Evolutionary conservation across 1,139 yeast species (phyloP).

Genomic region (Candida freyschussii): DNA sequence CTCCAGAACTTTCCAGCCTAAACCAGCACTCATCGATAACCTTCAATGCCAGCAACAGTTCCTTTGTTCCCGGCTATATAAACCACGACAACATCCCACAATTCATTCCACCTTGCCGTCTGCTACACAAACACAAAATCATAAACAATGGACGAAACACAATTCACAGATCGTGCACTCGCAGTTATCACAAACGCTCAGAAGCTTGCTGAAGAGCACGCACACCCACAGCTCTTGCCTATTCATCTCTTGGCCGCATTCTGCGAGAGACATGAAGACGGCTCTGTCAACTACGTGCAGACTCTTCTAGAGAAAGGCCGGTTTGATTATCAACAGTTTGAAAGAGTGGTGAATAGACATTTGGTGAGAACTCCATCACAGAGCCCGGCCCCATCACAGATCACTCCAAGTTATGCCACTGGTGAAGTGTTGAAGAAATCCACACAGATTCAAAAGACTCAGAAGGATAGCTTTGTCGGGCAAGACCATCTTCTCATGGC

Average conservation of each 20-base stretch:
- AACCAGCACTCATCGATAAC: neutral
- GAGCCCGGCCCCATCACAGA: conserved; percentile 76
- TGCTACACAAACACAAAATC: conserved; percentile 1
- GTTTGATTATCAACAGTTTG: conserved; percentile 79
- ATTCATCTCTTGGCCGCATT: conserved; percentile 89
- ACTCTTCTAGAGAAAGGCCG: conserved; percentile 86
- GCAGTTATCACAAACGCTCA: conserved; percentile 74
- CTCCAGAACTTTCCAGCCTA: conserved; percentile 8
- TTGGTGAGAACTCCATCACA: conserved; percentile 85
- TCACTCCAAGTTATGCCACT: conserved; percentile 65
- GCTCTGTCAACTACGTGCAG: conserved; percentile 59
- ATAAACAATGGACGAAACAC: conserved; percentile 50
- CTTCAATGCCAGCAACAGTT: neutral
- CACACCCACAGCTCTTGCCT: conserved; percentile 80
- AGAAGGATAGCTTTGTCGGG: conserved; percentile 86
- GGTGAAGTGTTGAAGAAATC: conserved; percentile 69
- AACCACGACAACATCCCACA: too few species aligned
- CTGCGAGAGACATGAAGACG: conserved; percentile 72
- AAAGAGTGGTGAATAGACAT: conserved; percentile 73
- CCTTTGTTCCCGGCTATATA: too few species aligned
- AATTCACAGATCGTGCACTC: conserved; percentile 91
- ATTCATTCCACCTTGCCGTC: too few species aligned
- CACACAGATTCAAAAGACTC: conserved; percentile 71
- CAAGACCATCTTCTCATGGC: conserved; percentile 93
- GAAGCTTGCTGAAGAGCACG: conserved; percentile 76